These are phyloP conservation scores for Gleditsia sinensis DNA, from an alignment of 306 rosid genomes.

Conservation along the genomic window DNA sequence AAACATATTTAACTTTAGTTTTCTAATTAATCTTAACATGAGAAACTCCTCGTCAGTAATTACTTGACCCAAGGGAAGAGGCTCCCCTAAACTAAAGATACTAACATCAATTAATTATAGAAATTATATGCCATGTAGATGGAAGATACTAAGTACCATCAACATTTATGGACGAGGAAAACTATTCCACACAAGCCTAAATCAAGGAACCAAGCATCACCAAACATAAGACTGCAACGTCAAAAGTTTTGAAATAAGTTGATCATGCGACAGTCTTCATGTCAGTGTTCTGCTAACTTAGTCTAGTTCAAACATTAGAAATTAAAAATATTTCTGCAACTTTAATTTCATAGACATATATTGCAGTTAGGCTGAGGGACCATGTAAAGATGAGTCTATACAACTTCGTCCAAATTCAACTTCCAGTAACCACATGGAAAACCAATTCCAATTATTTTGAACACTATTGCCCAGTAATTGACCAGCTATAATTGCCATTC, in stretches of 20 bases:
- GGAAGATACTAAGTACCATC: neutral
- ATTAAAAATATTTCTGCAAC: neutral
- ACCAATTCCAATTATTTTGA: neutral
- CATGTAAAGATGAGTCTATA: too few species aligned
- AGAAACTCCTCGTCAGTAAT: neutral
- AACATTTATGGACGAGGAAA: neutral
- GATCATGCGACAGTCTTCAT: neutral
- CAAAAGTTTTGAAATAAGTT: neutral
- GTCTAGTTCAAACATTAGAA: neutral
- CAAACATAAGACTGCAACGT: neutral
- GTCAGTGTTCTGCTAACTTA: neutral
- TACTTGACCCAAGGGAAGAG: neutral
- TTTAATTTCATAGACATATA: neutral
- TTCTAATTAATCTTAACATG: neutral
- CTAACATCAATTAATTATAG: neutral
- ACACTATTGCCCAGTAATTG: neutral
- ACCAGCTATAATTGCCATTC: constrained; percentile 3
- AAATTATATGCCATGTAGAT: neutral
- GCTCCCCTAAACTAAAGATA: neutral
- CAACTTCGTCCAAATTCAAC: neutral
- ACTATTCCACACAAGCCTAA: neutral
- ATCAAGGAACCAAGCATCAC: neutral
- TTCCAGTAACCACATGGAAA: neutral
- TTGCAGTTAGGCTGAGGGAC: neutral
- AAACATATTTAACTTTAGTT: neutral